phyloP scores from a whole-genome alignment of 2,329 filamentous ascomycete species.

The Akanthomyces lecanii region DNA sequence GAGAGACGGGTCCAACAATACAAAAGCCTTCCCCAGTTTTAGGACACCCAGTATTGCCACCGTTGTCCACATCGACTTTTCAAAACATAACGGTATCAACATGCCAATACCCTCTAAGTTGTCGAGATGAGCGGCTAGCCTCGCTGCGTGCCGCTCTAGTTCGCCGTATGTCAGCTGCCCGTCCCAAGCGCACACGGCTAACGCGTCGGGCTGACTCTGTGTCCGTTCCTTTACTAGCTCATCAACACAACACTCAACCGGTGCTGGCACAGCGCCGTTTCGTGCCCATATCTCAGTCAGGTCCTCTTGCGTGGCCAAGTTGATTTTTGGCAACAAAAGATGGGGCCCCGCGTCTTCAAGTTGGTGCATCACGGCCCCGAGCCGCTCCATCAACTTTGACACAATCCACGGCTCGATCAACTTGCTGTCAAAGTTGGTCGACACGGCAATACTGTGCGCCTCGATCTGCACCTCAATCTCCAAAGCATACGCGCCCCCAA shows the following conservation, averaged over 20 bases:
- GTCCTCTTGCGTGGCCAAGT: constrained; percentile 16
- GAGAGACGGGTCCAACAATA: constrained; percentile 26
- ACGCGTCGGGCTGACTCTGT: constrained; percentile 18
- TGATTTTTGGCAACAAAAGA: neutral
- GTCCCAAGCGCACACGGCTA: constrained; percentile 21
- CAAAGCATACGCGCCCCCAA: neutral
- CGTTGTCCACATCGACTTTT: constrained; percentile 26
- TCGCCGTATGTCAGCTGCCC: neutral
- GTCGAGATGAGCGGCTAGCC: neutral
- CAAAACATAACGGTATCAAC: constrained; percentile 22
- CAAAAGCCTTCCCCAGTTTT: constrained; percentile 30
- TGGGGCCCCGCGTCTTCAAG: neutral
- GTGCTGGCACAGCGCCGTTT: constrained; percentile 18
- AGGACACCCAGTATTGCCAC: constrained; percentile 29
- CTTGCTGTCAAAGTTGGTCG: neutral
- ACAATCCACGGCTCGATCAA: neutral
- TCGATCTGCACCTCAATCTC: neutral
- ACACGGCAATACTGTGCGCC: neutral
- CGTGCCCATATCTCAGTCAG: constrained; percentile 22
- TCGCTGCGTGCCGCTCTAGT: constrained; percentile 22
- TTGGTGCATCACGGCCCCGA: neutral
- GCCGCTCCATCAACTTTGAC: neutral
- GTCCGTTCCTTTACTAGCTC: constrained; percentile 18
- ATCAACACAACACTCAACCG: constrained; percentile 22
- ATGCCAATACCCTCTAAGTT: neutral